Evolutionary conservation across 2,329 filamentous ascomycete genomes (phyloP), one percentile per base, ranked within the genome.

Genomic region (Magnaporthiopsis incrustans): DNA sequence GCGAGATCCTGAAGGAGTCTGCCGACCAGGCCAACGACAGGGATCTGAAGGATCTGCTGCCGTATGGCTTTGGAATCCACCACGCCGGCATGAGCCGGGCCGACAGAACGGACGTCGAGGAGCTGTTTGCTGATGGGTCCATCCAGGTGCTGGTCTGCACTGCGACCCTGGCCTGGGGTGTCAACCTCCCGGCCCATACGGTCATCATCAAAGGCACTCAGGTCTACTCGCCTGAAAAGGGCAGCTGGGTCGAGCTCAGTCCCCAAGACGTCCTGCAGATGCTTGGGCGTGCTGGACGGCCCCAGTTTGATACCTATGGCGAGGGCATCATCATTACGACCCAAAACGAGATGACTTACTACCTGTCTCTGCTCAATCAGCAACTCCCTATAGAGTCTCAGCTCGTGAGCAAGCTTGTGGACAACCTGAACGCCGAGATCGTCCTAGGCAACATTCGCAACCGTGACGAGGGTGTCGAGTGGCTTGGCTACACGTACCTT

Each of bases 201-300:
- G 95, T 99, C 72, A 94, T 99, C 73, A 99, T 99, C 81, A 99
- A 99, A 78, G 95, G 95, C 64, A 99, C 95, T 1, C 92, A 97
- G 73, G 89, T 99, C 26, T 99, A 99, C 78, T 98, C 95, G 0
- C 95, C 95, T 0, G 95, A 99, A 74, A 98, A 97, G 79, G 95
- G 95, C 79, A 95, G 91, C 75, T 99, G 95, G 94, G 93, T 99
- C 26, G 96, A 99, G 74, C 78, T 99, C 63, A 97, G 93, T 72
- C 95, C 95, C 15, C 95, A 99, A 74, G 95, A 99, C 77, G 94
- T 99, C 50, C 82, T 99, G 62, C 95, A 99, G 76, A 99, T 99
- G 96, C 87, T 99, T 71, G 95, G 95, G 72, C 92, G 95, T 82
- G 96, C 95, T 63, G 95, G 95, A 74, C 87, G 95, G 69, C 95